These are phyloP conservation scores for Kernera saxatilis DNA, from an alignment of 345 rosid species.

Conservation along the genomic window DNA sequence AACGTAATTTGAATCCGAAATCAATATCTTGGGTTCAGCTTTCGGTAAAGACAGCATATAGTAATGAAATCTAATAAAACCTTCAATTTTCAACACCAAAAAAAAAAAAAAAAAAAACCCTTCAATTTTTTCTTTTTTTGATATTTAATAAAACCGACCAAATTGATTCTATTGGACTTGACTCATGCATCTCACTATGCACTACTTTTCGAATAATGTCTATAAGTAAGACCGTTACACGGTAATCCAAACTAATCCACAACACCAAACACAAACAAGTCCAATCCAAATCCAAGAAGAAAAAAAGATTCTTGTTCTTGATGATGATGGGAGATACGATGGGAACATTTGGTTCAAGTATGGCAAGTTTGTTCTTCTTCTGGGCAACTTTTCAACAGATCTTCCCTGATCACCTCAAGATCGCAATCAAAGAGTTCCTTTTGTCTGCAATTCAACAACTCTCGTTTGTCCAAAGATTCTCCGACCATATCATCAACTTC, in stretches of 20 bases:
- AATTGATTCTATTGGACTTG: neutral
- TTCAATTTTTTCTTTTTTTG: neutral
- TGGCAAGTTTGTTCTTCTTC: slow-evolving; percentile 39
- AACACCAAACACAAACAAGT: slow-evolving; percentile 1
- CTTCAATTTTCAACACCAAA: neutral
- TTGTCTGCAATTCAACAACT: slow-evolving; percentile 16
- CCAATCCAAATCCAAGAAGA: neutral
- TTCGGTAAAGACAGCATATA: neutral
- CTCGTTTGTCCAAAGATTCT: slow-evolving; percentile 27
- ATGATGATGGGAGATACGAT: slow-evolving; percentile 1
- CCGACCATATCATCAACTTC: slow-evolving; percentile 19
- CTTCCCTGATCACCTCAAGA: slow-evolving; percentile 42
- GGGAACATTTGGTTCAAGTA: slow-evolving; percentile 15
- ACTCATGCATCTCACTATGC: neutral
- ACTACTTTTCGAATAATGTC: neutral
- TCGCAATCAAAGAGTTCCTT: slow-evolving; percentile 1
- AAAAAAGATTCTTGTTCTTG: neutral
- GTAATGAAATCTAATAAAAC: neutral
- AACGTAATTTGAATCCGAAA: neutral
- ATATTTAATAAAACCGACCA: neutral
- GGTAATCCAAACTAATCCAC: neutral
- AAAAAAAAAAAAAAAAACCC: neutral
- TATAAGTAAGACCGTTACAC: neutral
- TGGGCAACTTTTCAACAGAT: slow-evolving; percentile 44
- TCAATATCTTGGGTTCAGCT: neutral